Percentiles rank a stretch among this genome's conserved stretches.
These are phyloP conservation scores for Dactylellina cionopaga DNA, from an alignment of 2,329 filamentous ascomycete genomes.

Conservation along the genomic window DNA sequence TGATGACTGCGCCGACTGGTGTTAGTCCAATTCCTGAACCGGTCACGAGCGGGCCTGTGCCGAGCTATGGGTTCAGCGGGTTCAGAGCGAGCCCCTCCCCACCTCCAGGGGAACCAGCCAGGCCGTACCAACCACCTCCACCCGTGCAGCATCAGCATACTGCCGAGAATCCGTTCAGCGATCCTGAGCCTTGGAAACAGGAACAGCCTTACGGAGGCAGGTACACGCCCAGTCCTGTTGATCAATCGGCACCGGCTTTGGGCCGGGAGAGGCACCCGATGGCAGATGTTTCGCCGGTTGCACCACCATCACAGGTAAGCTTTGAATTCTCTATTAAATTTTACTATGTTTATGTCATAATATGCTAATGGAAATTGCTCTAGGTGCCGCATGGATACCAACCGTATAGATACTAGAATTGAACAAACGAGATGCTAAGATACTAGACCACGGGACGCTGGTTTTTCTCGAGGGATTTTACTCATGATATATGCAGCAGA, in stretches of 20 bases:
- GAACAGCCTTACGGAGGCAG: constrained; percentile 16
- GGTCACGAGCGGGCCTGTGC: constrained; percentile 13
- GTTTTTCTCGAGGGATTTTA: constrained; percentile 1
- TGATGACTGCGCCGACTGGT: constrained; percentile 12
- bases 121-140: constrained; percentile 28
- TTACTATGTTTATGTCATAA: background rate
- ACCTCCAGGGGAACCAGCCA: constrained; percentile 16
- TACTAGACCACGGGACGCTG: constrained; percentile 17
- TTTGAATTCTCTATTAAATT: background rate
- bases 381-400: constrained; percentile 51
- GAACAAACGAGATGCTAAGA: background rate
- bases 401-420: constrained; percentile 48
- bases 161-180: constrained; percentile 39
- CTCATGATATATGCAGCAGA: background rate
- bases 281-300: constrained; percentile 37
- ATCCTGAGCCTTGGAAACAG: constrained; percentile 32
- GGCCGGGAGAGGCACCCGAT: constrained; percentile 39
- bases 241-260: background rate
- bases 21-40: no score
- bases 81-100: constrained; percentile 36
- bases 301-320: constrained; percentile 23
- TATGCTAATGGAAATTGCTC: background rate
- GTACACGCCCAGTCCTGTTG: constrained; percentile 43
- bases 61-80: constrained; percentile 38
- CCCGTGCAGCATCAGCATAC: background rate